These are phyloP conservation scores for Eutrema salsugineum DNA, from an alignment of 441 rosid species.

Conservation along the genomic window DNA sequence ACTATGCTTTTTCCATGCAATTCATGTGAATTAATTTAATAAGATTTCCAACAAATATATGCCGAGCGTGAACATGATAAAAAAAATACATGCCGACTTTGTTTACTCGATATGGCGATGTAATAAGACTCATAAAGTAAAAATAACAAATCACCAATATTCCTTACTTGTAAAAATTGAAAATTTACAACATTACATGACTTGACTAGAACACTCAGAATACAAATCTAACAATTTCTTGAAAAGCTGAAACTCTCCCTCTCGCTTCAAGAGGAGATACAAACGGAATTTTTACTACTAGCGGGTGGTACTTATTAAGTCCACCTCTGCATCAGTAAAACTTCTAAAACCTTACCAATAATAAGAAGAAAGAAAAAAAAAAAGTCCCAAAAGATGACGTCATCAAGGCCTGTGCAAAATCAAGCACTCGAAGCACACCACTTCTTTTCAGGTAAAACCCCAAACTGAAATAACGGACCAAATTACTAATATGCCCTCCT, in stretches of 20 bases:
- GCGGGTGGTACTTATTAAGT: slow-evolving; percentile 32
- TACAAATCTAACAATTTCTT: background rate
- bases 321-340: slow-evolving; percentile 35
- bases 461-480: slow-evolving; percentile 6
- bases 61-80: background rate
- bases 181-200: slow-evolving; percentile 20
- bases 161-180: background rate
- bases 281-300: slow-evolving; percentile 4
- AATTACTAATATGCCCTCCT: slow-evolving; percentile 16
- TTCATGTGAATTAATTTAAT: background rate
- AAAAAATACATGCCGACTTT: background rate
- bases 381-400: slow-evolving; percentile 15
- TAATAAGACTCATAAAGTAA: background rate
- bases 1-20: background rate
- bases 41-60: background rate
- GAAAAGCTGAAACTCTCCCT: slow-evolving; percentile 16
- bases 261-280: slow-evolving; percentile 17
- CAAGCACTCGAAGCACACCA: slow-evolving; percentile 29
- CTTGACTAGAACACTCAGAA: background rate
- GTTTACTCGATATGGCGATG: background rate
- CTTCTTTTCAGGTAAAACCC: slow-evolving; percentile 6
- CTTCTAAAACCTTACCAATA: background rate
- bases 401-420: slow-evolving; percentile 32
- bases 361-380: too few species aligned
- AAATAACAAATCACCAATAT: background rate